Evolutionary conservation across 345 rosid genomes (phyloP), one percentile per base, ranked within the genome.

Genomic region (Conringia planisiliqua): DNA sequence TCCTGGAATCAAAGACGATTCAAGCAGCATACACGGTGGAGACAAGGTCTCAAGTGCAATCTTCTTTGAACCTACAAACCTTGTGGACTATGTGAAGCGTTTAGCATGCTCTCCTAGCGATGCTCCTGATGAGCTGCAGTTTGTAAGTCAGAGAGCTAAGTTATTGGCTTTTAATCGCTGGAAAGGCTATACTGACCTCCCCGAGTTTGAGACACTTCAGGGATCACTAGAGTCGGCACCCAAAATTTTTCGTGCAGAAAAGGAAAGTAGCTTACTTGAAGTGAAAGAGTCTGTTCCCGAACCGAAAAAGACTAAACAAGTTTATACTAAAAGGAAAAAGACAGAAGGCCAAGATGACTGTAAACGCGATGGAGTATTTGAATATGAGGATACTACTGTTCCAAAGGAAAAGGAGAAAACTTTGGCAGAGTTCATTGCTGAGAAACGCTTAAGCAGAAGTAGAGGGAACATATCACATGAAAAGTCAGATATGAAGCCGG

Each of bases 161-260:
- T 57, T 91, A 68, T 77, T 83, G 73, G 90, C 94, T 56, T 88
- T 88, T 74, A 68, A 68, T 77, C 85, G 78, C 26, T 89, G 89
- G 92, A 93, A 85, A 81, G 94, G 94, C 46, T 83, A 75, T 67
- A 36, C 76, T 18, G 75, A 75, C 22, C 84, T 91, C 56, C 94
- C 94, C 2, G 85, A 82, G 80, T 78, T 88, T 63, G 81, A 73
- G 79, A 40, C 77, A 22, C 80, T 86, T 39, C 71, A 66, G 27
- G 85, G 84, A 18, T 70, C 81, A 72, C 66, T 76, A 59, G 88
- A 86, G 79, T 70, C 78, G 46, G 85, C 83, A 55, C 85, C 78
- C 17, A 86, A 86, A 47, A 63, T 80, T 63, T 72, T 82, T 52
- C 68, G 35, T 44, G 48, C 57, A 32, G 77, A 55, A 55, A 80